Conservation (phyloP, 768 basidiomycete species). For the Mycena haematopus region DNA sequence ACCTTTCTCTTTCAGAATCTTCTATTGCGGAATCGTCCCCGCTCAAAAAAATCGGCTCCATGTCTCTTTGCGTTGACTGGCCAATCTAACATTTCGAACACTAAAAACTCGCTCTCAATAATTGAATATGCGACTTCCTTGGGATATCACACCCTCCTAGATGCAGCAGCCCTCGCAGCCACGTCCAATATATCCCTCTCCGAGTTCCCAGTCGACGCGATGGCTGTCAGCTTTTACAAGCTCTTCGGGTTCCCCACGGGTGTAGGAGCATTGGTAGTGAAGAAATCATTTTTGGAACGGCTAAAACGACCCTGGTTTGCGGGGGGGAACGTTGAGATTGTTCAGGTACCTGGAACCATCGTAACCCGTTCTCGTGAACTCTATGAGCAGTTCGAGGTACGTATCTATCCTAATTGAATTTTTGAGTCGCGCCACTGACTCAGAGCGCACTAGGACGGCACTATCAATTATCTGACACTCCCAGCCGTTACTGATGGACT, state of each 20-base stretch:
- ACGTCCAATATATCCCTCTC: slow-evolving; percentile 71
- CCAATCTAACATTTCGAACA: slow-evolving; percentile 83
- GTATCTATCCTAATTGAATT: slow-evolving; percentile 26
- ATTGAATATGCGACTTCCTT: slow-evolving; percentile 67
- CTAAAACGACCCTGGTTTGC: slow-evolving; percentile 84
- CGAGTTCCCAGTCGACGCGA: slow-evolving; percentile 76
- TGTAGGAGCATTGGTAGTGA: slow-evolving; percentile 79
- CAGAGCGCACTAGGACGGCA: slow-evolving; percentile 66
- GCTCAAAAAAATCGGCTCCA: slow-evolving; percentile 49
- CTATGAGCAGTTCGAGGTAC: slow-evolving; percentile 82
- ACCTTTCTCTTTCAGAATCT: slow-evolving; percentile 52
- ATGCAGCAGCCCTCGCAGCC: slow-evolving; percentile 82
- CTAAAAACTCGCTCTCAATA: slow-evolving; percentile 71
- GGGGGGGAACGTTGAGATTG: slow-evolving; percentile 82
- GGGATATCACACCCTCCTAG: slow-evolving; percentile 79
- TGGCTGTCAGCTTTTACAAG: slow-evolving; percentile 87
- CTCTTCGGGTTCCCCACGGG: slow-evolving; percentile 92
- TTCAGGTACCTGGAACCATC: slow-evolving; percentile 79
- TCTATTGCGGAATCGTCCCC: slow-evolving; percentile 57
- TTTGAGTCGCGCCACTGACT: slow-evolving; percentile 5
- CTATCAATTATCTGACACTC: slow-evolving; percentile 80
- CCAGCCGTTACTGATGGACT: slow-evolving; percentile 83
- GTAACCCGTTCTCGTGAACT: slow-evolving; percentile 63
- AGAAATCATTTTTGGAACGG: slow-evolving; percentile 65
- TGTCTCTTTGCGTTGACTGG: slow-evolving; percentile 79